These are phyloP conservation scores for Cephalotrichum gorgonifer DNA, from an alignment of 2,329 filamentous ascomycete species.

Conservation along the genomic window DNA sequence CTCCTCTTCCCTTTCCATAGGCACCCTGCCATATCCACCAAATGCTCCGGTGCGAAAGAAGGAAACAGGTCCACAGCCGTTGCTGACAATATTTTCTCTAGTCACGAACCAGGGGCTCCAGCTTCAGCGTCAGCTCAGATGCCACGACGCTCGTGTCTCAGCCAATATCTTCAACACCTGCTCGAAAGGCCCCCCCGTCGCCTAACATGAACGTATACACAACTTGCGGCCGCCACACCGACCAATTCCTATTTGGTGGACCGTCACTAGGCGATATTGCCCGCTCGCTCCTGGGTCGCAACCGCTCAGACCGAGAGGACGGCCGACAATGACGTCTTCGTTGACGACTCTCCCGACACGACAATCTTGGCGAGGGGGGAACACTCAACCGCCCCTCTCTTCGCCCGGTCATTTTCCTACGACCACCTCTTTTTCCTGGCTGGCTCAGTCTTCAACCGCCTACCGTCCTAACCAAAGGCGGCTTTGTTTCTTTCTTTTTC, in stretches of 20 bases:
- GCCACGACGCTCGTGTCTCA: neutral
- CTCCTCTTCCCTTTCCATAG: too few relatives aligned
- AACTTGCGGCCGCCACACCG: conserved; percentile 43
- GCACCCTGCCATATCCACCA: too few relatives aligned
- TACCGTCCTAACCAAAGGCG: neutral
- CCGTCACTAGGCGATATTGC: conserved; percentile 33
- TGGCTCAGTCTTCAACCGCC: neutral
- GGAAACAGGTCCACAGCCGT: neutral
- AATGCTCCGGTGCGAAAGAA: too few relatives aligned
- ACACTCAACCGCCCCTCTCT: neutral
- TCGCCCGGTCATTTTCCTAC: neutral
- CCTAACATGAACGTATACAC: conserved; percentile 36
- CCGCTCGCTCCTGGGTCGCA: conserved; percentile 22
- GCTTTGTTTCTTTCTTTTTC: neutral
- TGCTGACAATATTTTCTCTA: neutral
- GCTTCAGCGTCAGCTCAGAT: neutral
- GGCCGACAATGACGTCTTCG: too few relatives aligned
- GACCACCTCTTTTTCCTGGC: neutral
- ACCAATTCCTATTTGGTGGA: conserved; percentile 42
- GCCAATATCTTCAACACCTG: neutral
- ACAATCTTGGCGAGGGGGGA: neutral
- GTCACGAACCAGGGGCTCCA: neutral
- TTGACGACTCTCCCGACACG: too few relatives aligned
- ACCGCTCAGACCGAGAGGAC: neutral
- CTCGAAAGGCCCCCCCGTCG: neutral